Evolutionary conservation across 257 asterid species (phyloP).

Genomic region (Salvia miltiorrhiza): DNA sequence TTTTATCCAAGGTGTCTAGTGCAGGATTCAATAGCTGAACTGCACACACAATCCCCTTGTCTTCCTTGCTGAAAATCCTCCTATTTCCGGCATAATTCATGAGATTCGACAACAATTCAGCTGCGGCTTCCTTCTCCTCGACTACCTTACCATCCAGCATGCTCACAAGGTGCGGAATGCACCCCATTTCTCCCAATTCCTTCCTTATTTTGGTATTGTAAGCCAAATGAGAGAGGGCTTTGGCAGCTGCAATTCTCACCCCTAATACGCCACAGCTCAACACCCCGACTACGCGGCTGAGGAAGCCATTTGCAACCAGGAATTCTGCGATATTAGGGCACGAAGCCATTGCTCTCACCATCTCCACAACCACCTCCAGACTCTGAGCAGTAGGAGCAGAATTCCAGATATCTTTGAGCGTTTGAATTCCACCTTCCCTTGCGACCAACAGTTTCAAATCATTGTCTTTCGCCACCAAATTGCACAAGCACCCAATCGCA

Average conservation of each 20-base stretch:
- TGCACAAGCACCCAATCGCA: constrained; percentile 71
- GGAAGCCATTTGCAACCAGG: constrained; percentile 52
- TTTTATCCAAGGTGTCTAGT: constrained; percentile 45
- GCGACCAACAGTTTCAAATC: constrained; percentile 55
- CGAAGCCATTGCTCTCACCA: constrained; percentile 55
- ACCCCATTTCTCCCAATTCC: constrained; percentile 77
- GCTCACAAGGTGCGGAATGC: constrained; percentile 48
- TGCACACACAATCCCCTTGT: constrained; percentile 47
- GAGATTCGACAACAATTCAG: constrained; percentile 48
- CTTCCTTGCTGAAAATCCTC: constrained; percentile 67
- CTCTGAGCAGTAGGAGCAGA: constrained; percentile 38
- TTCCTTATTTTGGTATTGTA: constrained; percentile 50
- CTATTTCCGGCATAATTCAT: constrained; percentile 52
- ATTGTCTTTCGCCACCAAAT: constrained; percentile 49
- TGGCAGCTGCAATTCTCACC: constrained; percentile 64
- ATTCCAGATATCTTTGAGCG: constrained; percentile 67
- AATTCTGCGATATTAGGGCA: constrained; percentile 55
- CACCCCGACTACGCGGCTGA: constrained; percentile 41
- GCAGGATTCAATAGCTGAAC: constrained; percentile 63
- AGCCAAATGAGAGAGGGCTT: constrained; percentile 52
- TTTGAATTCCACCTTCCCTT: constrained; percentile 71
- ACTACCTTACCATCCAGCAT: constrained; percentile 72
- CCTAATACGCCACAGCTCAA: constrained; percentile 52
- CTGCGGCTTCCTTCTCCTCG: constrained; percentile 77
- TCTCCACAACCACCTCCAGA: constrained; percentile 56